Evolutionary conservation across 2,329 filamentous ascomycete genomes (phyloP), one percentile per base, ranked within the genome.

Genomic region (Sporothrix brunneoviolacea): DNA sequence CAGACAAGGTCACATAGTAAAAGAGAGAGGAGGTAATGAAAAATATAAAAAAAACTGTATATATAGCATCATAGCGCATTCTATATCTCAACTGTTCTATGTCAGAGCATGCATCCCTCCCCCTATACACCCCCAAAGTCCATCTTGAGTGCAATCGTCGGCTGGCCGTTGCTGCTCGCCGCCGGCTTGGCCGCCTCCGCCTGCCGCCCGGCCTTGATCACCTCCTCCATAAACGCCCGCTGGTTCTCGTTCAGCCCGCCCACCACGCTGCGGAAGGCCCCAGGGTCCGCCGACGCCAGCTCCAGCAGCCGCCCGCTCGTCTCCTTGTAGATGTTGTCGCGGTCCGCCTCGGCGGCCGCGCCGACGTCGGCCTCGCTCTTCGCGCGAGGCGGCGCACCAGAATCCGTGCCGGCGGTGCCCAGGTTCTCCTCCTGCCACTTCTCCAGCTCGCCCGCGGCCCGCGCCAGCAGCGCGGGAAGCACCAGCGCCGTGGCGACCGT

Each of bases 101-200:
- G 10, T 27, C 28, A n/a, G n/a, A n/a, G n/a, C n/a, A n/a, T n/a
- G n/a, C n/a, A n/a, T n/a, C n/a, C n/a, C 33, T 2, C 15, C 27
- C 13, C 28, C 43, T 35, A 37, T 10, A 48, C 32, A 2, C 71
- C 69, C 5, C 80, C 81, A 76, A 98, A 97, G 66, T 95, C 77
- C 87, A 97, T 94, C 76, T 94, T 93, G 63, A 98, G 68, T 48
- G 89, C 89, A 74, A 98, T 98, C 56, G 75, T 93, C 12, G 93
- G 93, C 66, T 80, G 81, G 24, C 71, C 77, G 49, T 64, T 66
- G 59, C 71, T 70, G 61, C 42, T 52, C 12, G 54, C 36, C 60
- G 42, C 54, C 22, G 53, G 16, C 33, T 44, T 40, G 9, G 39
- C 44, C 16, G 50, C 53, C 18, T 65, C 69, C 57, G 65, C 62